Evolutionary conservation across 257 asterid species (phyloP).

Genomic region (Primulina eburnea): DNA sequence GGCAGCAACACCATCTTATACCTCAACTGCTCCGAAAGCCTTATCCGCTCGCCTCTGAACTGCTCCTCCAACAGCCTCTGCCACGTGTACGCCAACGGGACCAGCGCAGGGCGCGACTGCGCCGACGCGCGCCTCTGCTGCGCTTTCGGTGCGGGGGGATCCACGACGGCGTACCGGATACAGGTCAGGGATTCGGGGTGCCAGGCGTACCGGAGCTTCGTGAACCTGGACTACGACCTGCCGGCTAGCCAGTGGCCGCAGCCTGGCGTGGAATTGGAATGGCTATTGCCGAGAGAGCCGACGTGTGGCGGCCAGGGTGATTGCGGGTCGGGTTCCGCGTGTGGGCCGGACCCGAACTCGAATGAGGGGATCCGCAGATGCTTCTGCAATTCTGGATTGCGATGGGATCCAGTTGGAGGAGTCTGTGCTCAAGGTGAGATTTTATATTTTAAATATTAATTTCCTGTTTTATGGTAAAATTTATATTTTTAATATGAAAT

Average conservation of each 20-base stretch:
- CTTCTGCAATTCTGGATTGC: slow-evolving; percentile 58
- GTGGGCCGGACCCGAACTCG: slow-evolving; percentile 49
- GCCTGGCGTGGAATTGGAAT: slow-evolving; percentile 76
- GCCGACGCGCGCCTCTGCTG: slow-evolving; percentile 47
- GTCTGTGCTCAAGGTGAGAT: slow-evolving; percentile 43
- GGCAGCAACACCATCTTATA: slow-evolving; percentile 70
- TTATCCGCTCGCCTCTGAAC: slow-evolving; percentile 50
- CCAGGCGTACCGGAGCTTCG: slow-evolving; percentile 78
- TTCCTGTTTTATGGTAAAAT: no score
- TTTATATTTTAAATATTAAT: no score
- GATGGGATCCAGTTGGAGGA: slow-evolving; percentile 69
- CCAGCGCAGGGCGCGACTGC: slow-evolving; percentile 24
- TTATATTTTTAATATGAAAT: no score
- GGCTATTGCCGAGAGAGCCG: slow-evolving; percentile 73
- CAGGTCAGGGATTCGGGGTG: slow-evolving; percentile 56
- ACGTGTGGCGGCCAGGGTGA: slow-evolving; percentile 49
- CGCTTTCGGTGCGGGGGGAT: slow-evolving; percentile 74
- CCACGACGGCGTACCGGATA: slow-evolving; percentile 54
- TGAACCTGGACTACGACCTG: slow-evolving; percentile 48
- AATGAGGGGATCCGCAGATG: slow-evolving; percentile 45
- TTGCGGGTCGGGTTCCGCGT: slow-evolving; percentile 64
- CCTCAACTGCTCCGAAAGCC: slow-evolving; percentile 48
- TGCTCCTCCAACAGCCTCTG: slow-evolving; percentile 70
- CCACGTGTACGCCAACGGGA: slow-evolving; percentile 55
- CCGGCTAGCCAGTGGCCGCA: slow-evolving; percentile 67